Percentiles rank a stretch among this genome's conserved stretches.
phyloP scores from a whole-genome alignment of 257 asterid species.

The Pogostemon cablin region DNA sequence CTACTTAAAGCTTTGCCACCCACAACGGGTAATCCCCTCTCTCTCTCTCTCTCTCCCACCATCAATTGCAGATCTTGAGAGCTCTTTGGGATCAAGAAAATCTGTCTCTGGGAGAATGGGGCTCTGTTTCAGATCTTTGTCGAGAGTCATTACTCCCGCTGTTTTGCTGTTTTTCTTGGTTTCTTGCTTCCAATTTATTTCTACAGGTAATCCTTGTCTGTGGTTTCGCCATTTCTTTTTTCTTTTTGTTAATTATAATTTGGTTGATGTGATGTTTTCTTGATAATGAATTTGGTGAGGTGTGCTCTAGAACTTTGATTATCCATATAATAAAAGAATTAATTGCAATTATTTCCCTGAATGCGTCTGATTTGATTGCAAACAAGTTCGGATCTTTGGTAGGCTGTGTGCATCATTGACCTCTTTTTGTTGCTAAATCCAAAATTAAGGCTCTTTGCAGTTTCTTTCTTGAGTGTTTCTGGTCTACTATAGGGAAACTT shows the following conservation, averaged over 20 bases:
- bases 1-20: constrained; percentile 36
- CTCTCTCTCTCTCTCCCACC: constrained; percentile 29
- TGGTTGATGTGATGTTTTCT: constrained; percentile 26
- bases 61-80: constrained; percentile 45
- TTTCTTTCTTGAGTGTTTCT: constrained; percentile 26
- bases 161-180: constrained; percentile 43
- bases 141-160: constrained; percentile 38
- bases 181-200: constrained; percentile 57
- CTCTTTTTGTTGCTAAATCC: constrained; percentile 26
- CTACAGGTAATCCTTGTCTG: constrained; percentile 49
- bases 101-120: constrained; percentile 45
- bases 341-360: constrained; percentile 21
- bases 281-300: constrained; percentile 16
- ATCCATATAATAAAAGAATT: constrained; percentile 1
- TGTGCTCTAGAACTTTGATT: constrained; percentile 23
- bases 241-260: neutral
- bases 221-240: constrained; percentile 17
- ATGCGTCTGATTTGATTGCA: constrained; percentile 27
- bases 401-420: constrained; percentile 16
- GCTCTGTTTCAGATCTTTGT: constrained; percentile 41
- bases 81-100: constrained; percentile 33
- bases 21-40: neutral
- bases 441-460: constrained; percentile 16
- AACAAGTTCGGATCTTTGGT: constrained; percentile 39
- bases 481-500: constrained; percentile 3